These are phyloP conservation scores for Apium graveolens DNA, from an alignment of 129 eudicot species.

Conservation along the genomic window DNA sequence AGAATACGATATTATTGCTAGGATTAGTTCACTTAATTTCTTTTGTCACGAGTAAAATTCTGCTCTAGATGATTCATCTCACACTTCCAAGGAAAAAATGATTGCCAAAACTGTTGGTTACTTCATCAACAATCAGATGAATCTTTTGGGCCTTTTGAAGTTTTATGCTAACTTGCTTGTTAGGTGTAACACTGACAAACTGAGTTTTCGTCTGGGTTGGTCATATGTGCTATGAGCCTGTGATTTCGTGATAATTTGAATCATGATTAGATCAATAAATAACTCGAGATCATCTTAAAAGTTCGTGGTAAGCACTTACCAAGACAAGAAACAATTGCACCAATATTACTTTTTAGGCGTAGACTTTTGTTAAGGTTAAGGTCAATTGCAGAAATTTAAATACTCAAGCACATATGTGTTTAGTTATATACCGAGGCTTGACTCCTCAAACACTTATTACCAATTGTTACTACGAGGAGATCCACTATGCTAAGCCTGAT, in stretches of 20 bases:
- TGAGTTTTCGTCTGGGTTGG: neutral
- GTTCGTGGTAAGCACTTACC: neutral
- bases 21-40: neutral
- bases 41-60: neutral
- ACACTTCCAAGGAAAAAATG: too few species aligned
- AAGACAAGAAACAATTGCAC: neutral
- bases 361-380: neutral
- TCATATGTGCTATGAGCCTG: neutral
- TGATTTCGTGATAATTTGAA: neutral
- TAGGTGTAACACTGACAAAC: neutral
- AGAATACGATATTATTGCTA: neutral
- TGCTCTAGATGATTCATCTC: neutral
- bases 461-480: neutral
- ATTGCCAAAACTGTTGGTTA: neutral
- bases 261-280: neutral
- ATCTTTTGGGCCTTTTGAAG: neutral
- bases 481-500: too few species aligned
- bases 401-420: neutral
- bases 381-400: too few species aligned
- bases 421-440: neutral
- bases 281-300: neutral
- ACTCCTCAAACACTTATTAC: neutral
- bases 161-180: neutral
- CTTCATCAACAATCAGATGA: neutral
- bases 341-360: neutral